Base-by-base conservation (phyloP, 345 rosid species). In the Linum usitatissimum region DNA sequence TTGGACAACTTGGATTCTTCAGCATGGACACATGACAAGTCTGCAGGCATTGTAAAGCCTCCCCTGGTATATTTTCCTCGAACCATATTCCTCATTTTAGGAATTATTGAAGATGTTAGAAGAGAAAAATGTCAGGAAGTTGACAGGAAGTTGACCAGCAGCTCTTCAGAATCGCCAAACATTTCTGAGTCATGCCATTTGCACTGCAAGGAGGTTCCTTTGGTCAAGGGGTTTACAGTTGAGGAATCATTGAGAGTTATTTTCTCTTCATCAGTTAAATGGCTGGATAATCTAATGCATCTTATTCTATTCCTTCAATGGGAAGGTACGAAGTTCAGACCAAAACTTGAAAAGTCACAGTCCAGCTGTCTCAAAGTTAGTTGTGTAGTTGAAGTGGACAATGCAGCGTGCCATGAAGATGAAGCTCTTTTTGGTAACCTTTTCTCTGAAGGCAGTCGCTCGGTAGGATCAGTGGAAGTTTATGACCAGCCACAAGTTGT, bases 351-450 rank as follows among this genome's bases (percentile, higher is more conserved):
- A 66, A 78, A 78, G 64, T 78, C 90, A 36, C 75, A 71, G 67
- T 83, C 96, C 42, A 79, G 74, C 74, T 72, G 72, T 73, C 71
- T 73, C 42, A 90, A 84, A 72, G 64, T 78, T 66, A 86, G 70
- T 76, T 80, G 81, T 68, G 73, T 82, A 28, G 58, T 83, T 17
- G 99, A 93, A 77, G 71, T 73, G 67, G 99, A 90, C 68, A 87
- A 74, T 75, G 80, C 84, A 38, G 76, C 77, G 74, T 84, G 84
- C 65, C 99, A 84, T 77, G 99, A 93, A 19, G 99, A 93, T 66
- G 99, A 93, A 66, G 96, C 96, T 31, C 84, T 93, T 65, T 93
- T 93, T 67, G 99, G 99, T 13, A 87, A 90, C 69, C 90, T 93
- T 69, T 93, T 93, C 79, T 86, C 82, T 59, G 99, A 93, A 77